Base-by-base conservation (phyloP, 768 basidiomycete species). In the Leccinum rimulosum region DNA sequence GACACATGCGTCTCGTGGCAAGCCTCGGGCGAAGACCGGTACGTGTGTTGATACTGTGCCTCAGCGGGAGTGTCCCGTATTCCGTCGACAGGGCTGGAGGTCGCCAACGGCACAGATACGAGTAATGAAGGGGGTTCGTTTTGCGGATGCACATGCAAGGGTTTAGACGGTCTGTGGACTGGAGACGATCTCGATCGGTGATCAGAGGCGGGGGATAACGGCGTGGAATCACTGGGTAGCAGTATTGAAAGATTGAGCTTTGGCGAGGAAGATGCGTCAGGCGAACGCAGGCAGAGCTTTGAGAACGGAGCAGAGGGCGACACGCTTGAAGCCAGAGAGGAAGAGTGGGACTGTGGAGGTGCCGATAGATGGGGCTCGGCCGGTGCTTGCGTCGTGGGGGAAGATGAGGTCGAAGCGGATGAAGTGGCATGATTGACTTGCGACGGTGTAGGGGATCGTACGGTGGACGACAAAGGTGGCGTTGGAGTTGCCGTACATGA, bases 251-350 rank as follows among this genome's bases (percentile, higher is more conserved):
- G 38, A 33, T 55, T 56, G 11, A 45, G 38, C 30, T 55, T 56
- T 10, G 64, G 43, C 12, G 54, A 55, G 22, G 59, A 60, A 30
- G 57, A 57, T 52, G 62, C 59, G 54, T 73, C 59, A 52, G 77
- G 74, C 49, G 73, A 73, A 63, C 80, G 62, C 61, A 84, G 59
- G 2, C 84, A 84, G 40, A 85, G 73, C 52, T 79, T 80, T 49
- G 84, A 79, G 59, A 85, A 85, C 0, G 81, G 75, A 4, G 73
- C 68, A 0, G 83, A 77, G 1, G 82, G 82, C 0, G 83, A 84
- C 3, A 69, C 66, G 3, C 60, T 61, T n/a, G 69, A 38, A 6
- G 28, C 50, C 19, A 60, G 33, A 27, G 52, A 50, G 30, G 40
- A 15, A 8, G 59, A 14, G 9, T 56, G 57, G 14, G 57, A 11